Conservation (phyloP, 169 alveolate species). For the Theileria equi region DNA sequence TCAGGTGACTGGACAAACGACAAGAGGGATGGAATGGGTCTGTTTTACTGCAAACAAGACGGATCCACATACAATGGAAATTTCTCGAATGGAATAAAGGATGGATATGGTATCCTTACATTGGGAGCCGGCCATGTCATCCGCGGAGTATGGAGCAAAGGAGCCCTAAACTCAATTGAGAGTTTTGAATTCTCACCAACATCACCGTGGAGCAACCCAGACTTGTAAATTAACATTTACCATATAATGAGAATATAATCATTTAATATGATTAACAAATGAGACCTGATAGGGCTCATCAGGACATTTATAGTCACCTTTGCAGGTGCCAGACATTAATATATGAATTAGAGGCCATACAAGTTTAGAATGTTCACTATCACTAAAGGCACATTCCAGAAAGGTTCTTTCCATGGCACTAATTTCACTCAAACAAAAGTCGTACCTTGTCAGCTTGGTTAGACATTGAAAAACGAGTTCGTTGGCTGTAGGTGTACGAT, state of each 20-base stretch:
- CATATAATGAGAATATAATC: neutral
- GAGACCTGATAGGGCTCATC: neutral
- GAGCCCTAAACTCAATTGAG: slow-evolving; percentile 63
- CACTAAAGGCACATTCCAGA: slow-evolving; percentile 21
- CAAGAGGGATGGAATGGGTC: slow-evolving; percentile 86
- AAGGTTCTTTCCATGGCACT: neutral
- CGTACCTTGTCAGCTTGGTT: slow-evolving; percentile 1
- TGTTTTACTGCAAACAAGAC: slow-evolving; percentile 87
- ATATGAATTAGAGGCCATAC: slow-evolving; percentile 14
- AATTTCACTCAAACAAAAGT: neutral
- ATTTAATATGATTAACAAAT: neutral
- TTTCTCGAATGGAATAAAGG: slow-evolving; percentile 83
- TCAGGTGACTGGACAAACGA: slow-evolving; percentile 89
- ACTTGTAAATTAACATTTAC: slow-evolving; percentile 22
- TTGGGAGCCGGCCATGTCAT: slow-evolving; percentile 76
- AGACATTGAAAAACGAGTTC: slow-evolving; percentile 9
- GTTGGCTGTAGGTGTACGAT: neutral
- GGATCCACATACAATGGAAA: slow-evolving; percentile 86
- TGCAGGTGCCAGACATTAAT: neutral
- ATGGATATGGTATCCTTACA: slow-evolving; percentile 84
- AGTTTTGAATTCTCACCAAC: slow-evolving; percentile 65
- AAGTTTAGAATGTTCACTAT: neutral
- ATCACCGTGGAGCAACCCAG: slow-evolving; percentile 76
- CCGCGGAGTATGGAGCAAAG: slow-evolving; percentile 79
- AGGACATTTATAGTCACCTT: neutral